These are phyloP conservation scores for Datura wrightii DNA, from an alignment of 257 asterid species.

Conservation along the genomic window DNA sequence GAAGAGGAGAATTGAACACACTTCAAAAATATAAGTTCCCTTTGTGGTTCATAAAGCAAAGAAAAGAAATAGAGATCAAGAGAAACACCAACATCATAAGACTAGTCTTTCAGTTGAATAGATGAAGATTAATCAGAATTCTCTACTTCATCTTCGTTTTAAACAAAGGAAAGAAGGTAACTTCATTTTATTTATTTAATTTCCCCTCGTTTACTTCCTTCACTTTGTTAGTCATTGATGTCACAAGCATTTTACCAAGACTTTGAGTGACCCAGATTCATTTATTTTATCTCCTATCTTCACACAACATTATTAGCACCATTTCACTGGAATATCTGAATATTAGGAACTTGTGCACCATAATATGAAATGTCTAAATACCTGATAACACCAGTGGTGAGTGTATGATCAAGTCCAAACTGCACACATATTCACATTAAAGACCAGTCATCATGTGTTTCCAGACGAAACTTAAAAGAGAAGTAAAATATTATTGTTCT, in stretches of 20 bases:
- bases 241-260: background rate
- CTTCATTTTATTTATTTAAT: background rate
- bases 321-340: conserved; percentile 12
- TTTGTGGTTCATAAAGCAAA: background rate
- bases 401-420: conserved; percentile 99
- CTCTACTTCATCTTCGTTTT: conserved; percentile 14
- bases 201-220: background rate
- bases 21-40: background rate
- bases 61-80: background rate
- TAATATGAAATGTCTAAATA: conserved; percentile 39
- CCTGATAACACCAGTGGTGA: conserved; percentile 99
- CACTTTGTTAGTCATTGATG: background rate
- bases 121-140: background rate
- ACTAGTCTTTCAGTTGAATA: background rate
- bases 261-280: background rate
- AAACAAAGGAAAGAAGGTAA: background rate
- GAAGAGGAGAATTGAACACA: background rate
- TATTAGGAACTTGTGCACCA: conserved; percentile 15
- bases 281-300: background rate
- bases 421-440: conserved; percentile 46
- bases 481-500: background rate
- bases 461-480: background rate
- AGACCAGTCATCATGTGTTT: conserved; percentile 9
- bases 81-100: background rate
- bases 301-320: background rate